Evolutionary conservation across 306 rosid species (phyloP).

Genomic region (Heteromeles arbutifolia): DNA sequence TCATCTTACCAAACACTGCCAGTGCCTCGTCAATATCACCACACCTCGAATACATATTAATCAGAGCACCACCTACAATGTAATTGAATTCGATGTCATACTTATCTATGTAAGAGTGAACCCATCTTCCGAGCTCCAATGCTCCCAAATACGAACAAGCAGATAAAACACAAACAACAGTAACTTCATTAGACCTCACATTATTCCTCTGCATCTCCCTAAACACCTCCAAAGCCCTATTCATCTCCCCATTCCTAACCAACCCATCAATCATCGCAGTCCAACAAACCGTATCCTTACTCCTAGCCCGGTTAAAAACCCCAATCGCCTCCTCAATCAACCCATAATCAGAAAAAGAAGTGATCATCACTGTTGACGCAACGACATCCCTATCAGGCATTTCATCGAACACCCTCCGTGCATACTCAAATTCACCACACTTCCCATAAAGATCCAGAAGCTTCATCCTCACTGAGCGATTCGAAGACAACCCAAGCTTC

Average conservation of each 20-base stretch:
- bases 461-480: slow-evolving; percentile 32
- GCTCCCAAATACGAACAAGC: slow-evolving; percentile 43
- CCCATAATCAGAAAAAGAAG: slow-evolving; percentile 21
- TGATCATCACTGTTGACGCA: slow-evolving; percentile 27
- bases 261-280: slow-evolving; percentile 14
- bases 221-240: slow-evolving; percentile 15
- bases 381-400: slow-evolving; percentile 40
- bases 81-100: slow-evolving; percentile 26
- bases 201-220: slow-evolving; percentile 17
- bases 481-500: slow-evolving; percentile 35
- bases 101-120: slow-evolving; percentile 7
- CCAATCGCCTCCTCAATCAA: slow-evolving; percentile 27
- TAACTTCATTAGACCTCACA: slow-evolving; percentile 18
- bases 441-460: slow-evolving; percentile 34
- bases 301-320: slow-evolving; percentile 16
- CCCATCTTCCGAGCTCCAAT: slow-evolving; percentile 32
- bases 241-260: slow-evolving; percentile 19
- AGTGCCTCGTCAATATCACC: slow-evolving; percentile 36
- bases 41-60: slow-evolving; percentile 37
- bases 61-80: slow-evolving; percentile 34
- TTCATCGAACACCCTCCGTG: slow-evolving; percentile 28
- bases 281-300: slow-evolving; percentile 19
- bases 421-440: slow-evolving; percentile 23
- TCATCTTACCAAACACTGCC: slow-evolving; percentile 21
- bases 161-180: slow-evolving; percentile 20